phyloP scores from a whole-genome alignment of 2,329 filamentous ascomycete species.

The Colletotrichum viniferum region DNA sequence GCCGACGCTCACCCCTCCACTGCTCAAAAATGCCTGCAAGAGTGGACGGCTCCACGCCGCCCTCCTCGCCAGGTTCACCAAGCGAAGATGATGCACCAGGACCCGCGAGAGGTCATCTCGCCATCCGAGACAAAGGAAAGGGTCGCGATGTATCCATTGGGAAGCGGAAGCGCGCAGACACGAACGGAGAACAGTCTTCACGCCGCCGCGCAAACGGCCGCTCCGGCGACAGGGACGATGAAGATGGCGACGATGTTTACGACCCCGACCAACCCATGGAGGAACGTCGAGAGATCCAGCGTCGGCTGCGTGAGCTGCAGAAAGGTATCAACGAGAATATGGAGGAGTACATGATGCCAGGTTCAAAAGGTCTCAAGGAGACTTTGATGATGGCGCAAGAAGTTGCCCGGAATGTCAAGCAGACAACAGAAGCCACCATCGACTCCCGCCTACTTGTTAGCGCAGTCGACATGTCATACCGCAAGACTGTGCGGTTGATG shows the following conservation, averaged over 20 bases:
- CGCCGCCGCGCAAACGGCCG: conserved; percentile 21
- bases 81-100: conserved; percentile 2
- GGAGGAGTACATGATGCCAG: conserved; percentile 71
- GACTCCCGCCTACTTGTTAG: conserved; percentile 87
- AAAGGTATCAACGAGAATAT: conserved; percentile 69
- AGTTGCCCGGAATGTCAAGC: conserved; percentile 72
- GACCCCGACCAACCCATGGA: conserved; percentile 83
- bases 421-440: conserved; percentile 88
- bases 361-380: conserved; percentile 68
- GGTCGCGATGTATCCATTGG: conserved; percentile 12
- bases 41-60: conserved; percentile 16
- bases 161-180: conserved; percentile 21
- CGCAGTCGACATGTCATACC: conserved; percentile 79
- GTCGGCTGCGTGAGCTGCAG: conserved; percentile 70
- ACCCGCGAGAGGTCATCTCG: conserved; percentile 22
- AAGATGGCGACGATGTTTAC: conserved; percentile 54
- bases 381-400: conserved; percentile 70
- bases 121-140: conserved; percentile 33
- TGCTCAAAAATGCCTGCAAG: conserved; percentile 13
- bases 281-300: conserved; percentile 73
- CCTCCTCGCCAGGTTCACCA: conserved; percentile 24
- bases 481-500: conserved; percentile 76
- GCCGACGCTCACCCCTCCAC: not conserved
- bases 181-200: not conserved
- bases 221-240: conserved; percentile 17